phyloP scores from a whole-genome alignment of 768 basidiomycete genomes.

The Hypholoma sublateritium region DNA sequence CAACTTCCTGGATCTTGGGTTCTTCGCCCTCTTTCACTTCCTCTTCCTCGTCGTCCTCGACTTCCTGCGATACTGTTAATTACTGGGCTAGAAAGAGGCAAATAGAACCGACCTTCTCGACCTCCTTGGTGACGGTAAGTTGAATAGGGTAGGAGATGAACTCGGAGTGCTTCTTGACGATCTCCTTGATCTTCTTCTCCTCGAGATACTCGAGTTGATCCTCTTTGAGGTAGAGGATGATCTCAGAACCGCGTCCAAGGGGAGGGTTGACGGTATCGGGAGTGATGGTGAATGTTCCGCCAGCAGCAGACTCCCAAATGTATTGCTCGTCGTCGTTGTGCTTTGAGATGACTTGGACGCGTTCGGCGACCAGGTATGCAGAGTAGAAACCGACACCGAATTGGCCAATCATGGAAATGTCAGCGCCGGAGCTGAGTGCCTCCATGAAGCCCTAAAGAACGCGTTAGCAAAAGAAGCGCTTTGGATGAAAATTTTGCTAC shows the following conservation, averaged over 20 bases:
- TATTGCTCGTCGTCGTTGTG: slow-evolving; percentile 99
- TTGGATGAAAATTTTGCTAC: slow-evolving; percentile 11
- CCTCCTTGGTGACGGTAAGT: slow-evolving; percentile 97
- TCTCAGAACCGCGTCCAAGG: slow-evolving; percentile 91
- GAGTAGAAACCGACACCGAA: slow-evolving; percentile 99
- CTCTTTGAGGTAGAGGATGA: slow-evolving; percentile 93
- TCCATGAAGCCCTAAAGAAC: slow-evolving; percentile 93
- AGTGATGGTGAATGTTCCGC: slow-evolving; percentile 99
- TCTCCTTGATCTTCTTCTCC: slow-evolving; percentile 99
- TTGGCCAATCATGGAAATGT: slow-evolving; percentile 97
- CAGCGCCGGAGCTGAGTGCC: slow-evolving; percentile 86
- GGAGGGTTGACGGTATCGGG: slow-evolving; percentile 86
- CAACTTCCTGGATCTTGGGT: slow-evolving; percentile 80
- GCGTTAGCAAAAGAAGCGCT: slow-evolving; percentile 6
- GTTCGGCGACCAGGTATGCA: slow-evolving; percentile 97
- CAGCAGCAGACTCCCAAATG: slow-evolving; percentile 99
- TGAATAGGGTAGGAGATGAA: slow-evolving; percentile 99
- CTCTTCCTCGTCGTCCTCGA: slow-evolving; percentile 80
- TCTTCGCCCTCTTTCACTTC: slow-evolving; percentile 72
- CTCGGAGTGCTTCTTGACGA: slow-evolving; percentile 99
- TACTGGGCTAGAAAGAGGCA: background rate
- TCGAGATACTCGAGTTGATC: slow-evolving; percentile 99
- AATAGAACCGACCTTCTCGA: slow-evolving; percentile 79
- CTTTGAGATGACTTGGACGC: slow-evolving; percentile 98
- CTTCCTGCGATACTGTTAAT: slow-evolving; percentile 56